These are phyloP conservation scores for Fusarium hostae DNA, from an alignment of 2,329 filamentous ascomycete species.

Conservation along the genomic window DNA sequence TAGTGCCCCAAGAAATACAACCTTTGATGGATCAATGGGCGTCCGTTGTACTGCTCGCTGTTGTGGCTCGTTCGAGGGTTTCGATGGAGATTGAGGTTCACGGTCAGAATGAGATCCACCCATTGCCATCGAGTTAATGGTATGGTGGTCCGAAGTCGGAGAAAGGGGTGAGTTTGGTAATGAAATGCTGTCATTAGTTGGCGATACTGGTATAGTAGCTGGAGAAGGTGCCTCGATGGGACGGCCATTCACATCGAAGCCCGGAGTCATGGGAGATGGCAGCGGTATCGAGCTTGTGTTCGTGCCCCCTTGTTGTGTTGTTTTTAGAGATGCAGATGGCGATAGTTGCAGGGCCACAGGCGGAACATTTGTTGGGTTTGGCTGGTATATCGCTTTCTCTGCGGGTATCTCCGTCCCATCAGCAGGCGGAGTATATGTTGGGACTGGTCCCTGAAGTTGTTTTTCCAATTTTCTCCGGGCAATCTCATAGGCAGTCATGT, in stretches of 20 bases:
- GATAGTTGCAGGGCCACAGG: slow-evolving; percentile 31
- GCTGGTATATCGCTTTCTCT: slow-evolving; percentile 47
- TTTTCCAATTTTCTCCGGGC: slow-evolving; percentile 62
- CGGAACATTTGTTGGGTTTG: slow-evolving; percentile 31
- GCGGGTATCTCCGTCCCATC: slow-evolving; percentile 41
- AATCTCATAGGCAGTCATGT: slow-evolving; percentile 61
- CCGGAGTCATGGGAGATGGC: slow-evolving; percentile 59
- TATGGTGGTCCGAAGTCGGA: slow-evolving; percentile 22
- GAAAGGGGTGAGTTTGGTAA: slow-evolving; percentile 30
- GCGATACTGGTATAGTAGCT: slow-evolving; percentile 44
- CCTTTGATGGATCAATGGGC: slow-evolving; percentile 62
- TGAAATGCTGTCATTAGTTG: slow-evolving; percentile 23
- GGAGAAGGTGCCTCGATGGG: slow-evolving; percentile 57
- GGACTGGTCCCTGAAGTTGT: slow-evolving; percentile 62
- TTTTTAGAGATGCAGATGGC: slow-evolving; percentile 32
- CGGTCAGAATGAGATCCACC: slow-evolving; percentile 14
- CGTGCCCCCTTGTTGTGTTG: slow-evolving; percentile 32
- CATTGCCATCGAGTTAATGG: slow-evolving; percentile 12
- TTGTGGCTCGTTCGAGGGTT: slow-evolving; percentile 1
- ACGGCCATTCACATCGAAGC: slow-evolving; percentile 56
- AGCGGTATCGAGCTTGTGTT: slow-evolving; percentile 52
- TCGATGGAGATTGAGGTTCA: slow-evolving; percentile 5
- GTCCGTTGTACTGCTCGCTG: slow-evolving; percentile 55
- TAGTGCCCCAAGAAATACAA: slow-evolving; percentile 66
- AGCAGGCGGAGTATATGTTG: slow-evolving; percentile 59